phyloP scores from a whole-genome alignment of 2,329 filamentous ascomycete genomes.

The Waltergamsia citrina region DNA sequence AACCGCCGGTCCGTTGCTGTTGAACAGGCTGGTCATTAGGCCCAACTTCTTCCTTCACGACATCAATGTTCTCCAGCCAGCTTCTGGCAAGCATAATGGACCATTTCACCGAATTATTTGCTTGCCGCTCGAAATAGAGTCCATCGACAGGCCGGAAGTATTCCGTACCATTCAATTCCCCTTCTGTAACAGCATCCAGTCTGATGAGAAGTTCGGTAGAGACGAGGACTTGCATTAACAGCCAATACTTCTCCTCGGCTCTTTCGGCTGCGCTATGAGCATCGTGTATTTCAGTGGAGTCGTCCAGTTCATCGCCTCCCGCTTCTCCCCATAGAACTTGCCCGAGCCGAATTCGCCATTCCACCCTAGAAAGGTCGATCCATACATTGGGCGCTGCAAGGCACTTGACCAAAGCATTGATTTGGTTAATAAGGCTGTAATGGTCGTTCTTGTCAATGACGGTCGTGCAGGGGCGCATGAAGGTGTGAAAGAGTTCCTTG shows the following conservation, averaged over 20 bases:
- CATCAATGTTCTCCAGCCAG: conserved; percentile 60
- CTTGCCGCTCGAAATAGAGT: conserved; percentile 51
- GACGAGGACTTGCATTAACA: conserved; percentile 55
- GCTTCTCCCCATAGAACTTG: conserved; percentile 59
- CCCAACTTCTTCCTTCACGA: conserved; percentile 33
- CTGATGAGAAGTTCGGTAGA: conserved; percentile 57
- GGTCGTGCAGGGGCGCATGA: conserved; percentile 46
- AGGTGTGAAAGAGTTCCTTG: conserved; percentile 50
- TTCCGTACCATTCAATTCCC: conserved; percentile 44
- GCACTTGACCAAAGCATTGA: conserved; percentile 56
- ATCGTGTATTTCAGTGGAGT: conserved; percentile 41
- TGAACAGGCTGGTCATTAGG: conserved; percentile 4
- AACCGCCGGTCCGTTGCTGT: conserved; percentile 23
- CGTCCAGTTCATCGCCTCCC: conserved; percentile 41
- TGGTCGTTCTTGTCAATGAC: conserved; percentile 49
- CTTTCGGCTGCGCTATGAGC: conserved; percentile 38
- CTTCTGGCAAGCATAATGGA: conserved; percentile 53
- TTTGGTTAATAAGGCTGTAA: conserved; percentile 59
- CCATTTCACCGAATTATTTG: conserved; percentile 55
- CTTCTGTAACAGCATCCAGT: conserved; percentile 52
- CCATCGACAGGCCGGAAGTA: conserved; percentile 46
- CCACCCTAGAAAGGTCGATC: conserved; percentile 65
- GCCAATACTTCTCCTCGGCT: conserved; percentile 56
- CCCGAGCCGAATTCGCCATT: conserved; percentile 65
- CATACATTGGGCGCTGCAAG: conserved; percentile 58